These are phyloP conservation scores for Russula ochroleuca DNA, from an alignment of 768 basidiomycete species.

Conservation along the genomic window DNA sequence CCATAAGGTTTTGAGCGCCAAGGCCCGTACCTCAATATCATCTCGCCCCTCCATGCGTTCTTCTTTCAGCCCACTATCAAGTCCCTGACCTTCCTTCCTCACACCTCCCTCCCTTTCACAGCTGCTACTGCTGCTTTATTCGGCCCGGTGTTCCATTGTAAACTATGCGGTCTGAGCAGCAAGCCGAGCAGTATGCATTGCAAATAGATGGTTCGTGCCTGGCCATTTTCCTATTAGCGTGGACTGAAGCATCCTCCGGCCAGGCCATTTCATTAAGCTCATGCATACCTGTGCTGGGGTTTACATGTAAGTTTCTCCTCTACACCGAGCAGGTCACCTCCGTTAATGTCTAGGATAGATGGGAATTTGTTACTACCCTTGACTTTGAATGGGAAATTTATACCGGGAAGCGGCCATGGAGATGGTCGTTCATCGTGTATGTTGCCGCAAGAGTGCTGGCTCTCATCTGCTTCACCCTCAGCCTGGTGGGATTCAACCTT, in stretches of 20 bases:
- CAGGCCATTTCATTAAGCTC: slow-evolving; percentile 10
- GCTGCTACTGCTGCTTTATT: too few relatives aligned
- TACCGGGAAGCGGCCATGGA: slow-evolving; percentile 23
- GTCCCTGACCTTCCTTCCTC: not conserved
- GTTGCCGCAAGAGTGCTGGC: slow-evolving; percentile 11
- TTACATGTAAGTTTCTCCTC: slow-evolving; percentile 10
- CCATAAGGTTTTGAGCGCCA: not conserved
- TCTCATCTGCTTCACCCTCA: slow-evolving; percentile 9
- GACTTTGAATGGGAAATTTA: slow-evolving; percentile 24
- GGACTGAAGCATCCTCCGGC: not conserved
- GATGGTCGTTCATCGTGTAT: slow-evolving; percentile 26
- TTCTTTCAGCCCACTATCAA: not conserved
- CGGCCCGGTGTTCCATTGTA: not conserved
- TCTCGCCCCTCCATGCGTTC: not conserved
- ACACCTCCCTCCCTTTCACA: too few relatives aligned
- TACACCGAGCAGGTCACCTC: not conserved
- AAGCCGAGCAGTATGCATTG: not conserved
- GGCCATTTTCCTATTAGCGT: not conserved
- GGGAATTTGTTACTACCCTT: slow-evolving; percentile 22
- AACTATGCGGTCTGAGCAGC: not conserved
- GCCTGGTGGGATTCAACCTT: slow-evolving; percentile 24
- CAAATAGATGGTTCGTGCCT: slow-evolving; percentile 3
- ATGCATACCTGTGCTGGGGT: slow-evolving; percentile 20
- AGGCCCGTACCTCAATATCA: not conserved
- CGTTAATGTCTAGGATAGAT: not conserved